Conservation (phyloP, 1,284 basidiomycete genomes). For the Sphagnurus paluster region DNA sequence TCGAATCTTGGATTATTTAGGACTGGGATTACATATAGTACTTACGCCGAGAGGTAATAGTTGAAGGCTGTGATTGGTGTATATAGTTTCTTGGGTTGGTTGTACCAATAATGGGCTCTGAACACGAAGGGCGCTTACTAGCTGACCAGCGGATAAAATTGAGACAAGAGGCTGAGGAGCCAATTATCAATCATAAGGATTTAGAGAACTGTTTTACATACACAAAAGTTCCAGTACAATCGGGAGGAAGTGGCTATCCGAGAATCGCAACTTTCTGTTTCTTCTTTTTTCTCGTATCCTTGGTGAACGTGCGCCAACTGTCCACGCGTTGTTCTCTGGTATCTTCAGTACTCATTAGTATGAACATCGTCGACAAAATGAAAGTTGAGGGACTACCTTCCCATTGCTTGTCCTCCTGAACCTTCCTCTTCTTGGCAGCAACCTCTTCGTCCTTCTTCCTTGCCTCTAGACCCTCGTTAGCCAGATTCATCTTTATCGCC, state of each 20-base stretch:
- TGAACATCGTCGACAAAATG: constrained; percentile 2
- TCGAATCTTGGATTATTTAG: constrained; percentile 4
- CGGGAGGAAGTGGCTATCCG: constrained; percentile 45
- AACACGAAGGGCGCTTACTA: constrained; percentile 18
- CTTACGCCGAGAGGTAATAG: not conserved
- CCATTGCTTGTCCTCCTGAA: constrained; percentile 79
- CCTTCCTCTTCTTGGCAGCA: constrained; percentile 73
- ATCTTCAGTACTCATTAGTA: constrained; percentile 40
- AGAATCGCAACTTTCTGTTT: constrained; percentile 66
- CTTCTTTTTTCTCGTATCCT: constrained; percentile 81
- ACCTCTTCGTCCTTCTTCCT: constrained; percentile 82
- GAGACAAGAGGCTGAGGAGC: constrained; percentile 5
- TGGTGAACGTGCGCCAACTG: constrained; percentile 74
- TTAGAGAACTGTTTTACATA: constrained; percentile 20
- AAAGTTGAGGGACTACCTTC: constrained; percentile 63
- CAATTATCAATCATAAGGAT: constrained; percentile 18
- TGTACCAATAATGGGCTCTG: constrained; percentile 22
- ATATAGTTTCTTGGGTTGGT: constrained; percentile 9
- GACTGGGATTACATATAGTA: not conserved
- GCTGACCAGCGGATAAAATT: constrained; percentile 23
- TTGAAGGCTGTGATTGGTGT: constrained; percentile 2
- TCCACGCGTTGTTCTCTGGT: constrained; percentile 78
- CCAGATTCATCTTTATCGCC: constrained; percentile 82
- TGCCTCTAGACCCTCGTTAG: constrained; percentile 83
- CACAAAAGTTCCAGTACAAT: constrained; percentile 18